Conservation (phyloP, 768 basidiomycete species). For the Rhodosporidiobolus odoratus region DNA sequence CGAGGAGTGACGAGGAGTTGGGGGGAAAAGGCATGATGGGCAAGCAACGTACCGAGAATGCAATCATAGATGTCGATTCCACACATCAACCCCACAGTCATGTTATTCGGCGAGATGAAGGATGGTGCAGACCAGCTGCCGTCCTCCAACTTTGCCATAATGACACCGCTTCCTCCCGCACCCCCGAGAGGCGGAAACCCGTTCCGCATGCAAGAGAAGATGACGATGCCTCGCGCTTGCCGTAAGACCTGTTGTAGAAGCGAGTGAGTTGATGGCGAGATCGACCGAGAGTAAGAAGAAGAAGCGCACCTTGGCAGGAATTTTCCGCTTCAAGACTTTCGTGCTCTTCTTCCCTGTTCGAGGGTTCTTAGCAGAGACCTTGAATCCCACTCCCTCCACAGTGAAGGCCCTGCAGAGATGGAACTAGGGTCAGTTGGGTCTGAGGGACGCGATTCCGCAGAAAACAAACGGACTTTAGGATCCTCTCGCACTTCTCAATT, state of each 20-base stretch:
- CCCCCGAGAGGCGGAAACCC: slow-evolving; percentile 30
- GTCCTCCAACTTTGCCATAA: slow-evolving; percentile 26
- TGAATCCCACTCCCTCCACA: slow-evolving; percentile 25
- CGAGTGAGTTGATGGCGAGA: neutral
- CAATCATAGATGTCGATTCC: slow-evolving; percentile 38
- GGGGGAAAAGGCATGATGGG: neutral
- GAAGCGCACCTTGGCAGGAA: slow-evolving; percentile 22
- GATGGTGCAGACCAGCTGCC: slow-evolving; percentile 42
- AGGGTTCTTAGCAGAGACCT: slow-evolving; percentile 10
- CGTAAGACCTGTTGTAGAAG: slow-evolving; percentile 23
- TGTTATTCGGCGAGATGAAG: slow-evolving; percentile 41
- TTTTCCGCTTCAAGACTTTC: neutral
- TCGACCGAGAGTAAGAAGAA: neutral
- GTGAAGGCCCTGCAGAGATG: slow-evolving; percentile 32
- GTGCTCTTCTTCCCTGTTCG: slow-evolving; percentile 9
- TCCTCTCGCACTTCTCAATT: slow-evolving; percentile 41
- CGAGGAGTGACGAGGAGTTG: neutral
- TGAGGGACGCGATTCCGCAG: too few species aligned
- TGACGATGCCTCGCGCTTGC: slow-evolving; percentile 29
- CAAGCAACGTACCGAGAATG: slow-evolving; percentile 26
- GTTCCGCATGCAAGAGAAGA: slow-evolving; percentile 41
- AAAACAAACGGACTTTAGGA: slow-evolving; percentile 17
- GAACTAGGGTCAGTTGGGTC: too few species aligned
- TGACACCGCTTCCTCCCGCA: slow-evolving; percentile 20
- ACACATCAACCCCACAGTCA: slow-evolving; percentile 40